Evolutionary conservation across 2,329 filamentous ascomycete species (phyloP), one percentile per base, ranked within the genome.

Genomic region (Pseudocercospora eumusae): DNA sequence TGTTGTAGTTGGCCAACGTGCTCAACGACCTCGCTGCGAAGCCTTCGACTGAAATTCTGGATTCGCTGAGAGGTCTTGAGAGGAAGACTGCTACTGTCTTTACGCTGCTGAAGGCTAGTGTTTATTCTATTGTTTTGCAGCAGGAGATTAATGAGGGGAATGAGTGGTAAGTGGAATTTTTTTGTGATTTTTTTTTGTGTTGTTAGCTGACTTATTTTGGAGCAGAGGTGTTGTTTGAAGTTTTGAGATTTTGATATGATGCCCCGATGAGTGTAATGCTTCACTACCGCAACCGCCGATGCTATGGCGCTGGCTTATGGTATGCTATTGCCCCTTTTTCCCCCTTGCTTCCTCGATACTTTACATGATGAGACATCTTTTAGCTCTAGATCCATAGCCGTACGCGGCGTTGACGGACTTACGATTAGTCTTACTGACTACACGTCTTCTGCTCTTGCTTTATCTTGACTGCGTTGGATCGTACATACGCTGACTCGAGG

Each of bases 61-160:
- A 99, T 76, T 89, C 91, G 8, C 82, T 99, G 70, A 83, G 95
- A 58, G 88, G 93, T 47, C 82, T 99, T 59, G 95, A 99, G 81
- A 84, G 95, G 70, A 97, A 98, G 82, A 97, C 93, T 47, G 92
- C 92, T 69, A 82, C 96, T 59, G 93, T 97, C 21, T 98, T 96
- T 77, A 99, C 95, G 65, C 79, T 98, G 74, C 84, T 99, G 74
- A 99, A 99, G 81, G 93, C 95, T 18, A 98, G 93, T 77, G 95
- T 99, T 66, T 99, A 99, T 80, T 96, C 91, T 75, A 99, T 99
- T 80, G 93, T 99, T 64, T 77, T 99, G 80, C 93, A 99, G 84
- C 93, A 98, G 83, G 91, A 98, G 84, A 92, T 96, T 71, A 88
- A 89, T 66, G 90, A 88, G 77, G 89, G 86, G 54, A 82, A 82